Percentiles rank a stretch among this genome's conserved stretches.
phyloP scores from a whole-genome alignment of 768 basidiomycete genomes.

The Erythrobasidium yunnanense region DNA sequence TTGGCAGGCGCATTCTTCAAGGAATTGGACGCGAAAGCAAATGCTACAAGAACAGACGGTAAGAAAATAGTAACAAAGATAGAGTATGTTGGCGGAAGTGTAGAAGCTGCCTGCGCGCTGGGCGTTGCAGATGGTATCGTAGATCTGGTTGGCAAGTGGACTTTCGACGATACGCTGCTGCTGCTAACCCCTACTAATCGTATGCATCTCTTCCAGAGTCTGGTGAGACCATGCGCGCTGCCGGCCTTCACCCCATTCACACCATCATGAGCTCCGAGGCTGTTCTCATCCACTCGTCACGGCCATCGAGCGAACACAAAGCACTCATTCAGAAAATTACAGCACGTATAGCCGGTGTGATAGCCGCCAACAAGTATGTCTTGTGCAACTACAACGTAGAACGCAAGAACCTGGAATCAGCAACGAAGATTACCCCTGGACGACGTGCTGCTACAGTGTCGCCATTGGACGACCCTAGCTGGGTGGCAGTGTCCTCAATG shows the following conservation, averaged over 20 bases:
- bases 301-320: constrained; percentile 46
- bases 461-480: constrained; percentile 66
- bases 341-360: constrained; percentile 77
- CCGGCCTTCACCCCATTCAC: constrained; percentile 83
- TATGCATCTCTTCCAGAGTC: constrained; percentile 55
- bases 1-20: constrained; percentile 68
- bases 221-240: constrained; percentile 98
- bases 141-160: constrained; percentile 74
- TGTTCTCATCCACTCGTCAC: constrained; percentile 67
- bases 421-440: constrained; percentile 70
- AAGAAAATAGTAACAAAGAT: constrained; percentile 61
- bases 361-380: constrained; percentile 69
- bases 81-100: constrained; percentile 92
- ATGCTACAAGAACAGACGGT: constrained; percentile 41
- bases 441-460: constrained; percentile 72
- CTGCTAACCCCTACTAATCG: background rate
- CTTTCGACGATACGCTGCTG: background rate
- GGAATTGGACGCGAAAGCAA: constrained; percentile 47
- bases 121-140: constrained; percentile 97
- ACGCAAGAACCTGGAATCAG: constrained; percentile 54
- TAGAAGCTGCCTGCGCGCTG: constrained; percentile 92
- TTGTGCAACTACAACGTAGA: constrained; percentile 83
- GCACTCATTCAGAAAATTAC: constrained; percentile 68
- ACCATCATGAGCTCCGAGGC: constrained; percentile 79
- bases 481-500: constrained; percentile 90